Evolutionary conservation across 1,284 basidiomycete species (phyloP), one percentile per base, ranked within the genome.

Genomic region (Cryptococcus sp.): DNA sequence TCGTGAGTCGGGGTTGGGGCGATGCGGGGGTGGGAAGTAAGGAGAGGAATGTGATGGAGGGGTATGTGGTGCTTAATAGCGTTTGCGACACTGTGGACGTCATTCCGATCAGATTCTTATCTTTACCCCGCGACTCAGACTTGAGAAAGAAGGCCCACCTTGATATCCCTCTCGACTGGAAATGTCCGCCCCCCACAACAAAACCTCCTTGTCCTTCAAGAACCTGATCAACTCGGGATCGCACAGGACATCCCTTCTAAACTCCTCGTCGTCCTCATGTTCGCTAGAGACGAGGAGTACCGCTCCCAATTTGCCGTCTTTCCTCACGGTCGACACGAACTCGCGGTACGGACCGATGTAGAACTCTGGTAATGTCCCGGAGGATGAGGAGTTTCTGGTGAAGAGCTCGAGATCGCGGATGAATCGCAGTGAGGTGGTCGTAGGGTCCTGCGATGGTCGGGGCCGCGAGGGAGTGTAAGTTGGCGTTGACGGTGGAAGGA

Each of bases 31-130:
- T 64, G 55, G 93, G 88, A 68, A 96, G 90, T 39, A 95, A 83
- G 0, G 91, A 88, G 49, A 95, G 80, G 74, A 97, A 98, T 0
- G 91, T 90, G 50, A 98, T 83, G 62, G 93, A 94, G 0, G 94
- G 94, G 69, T 90, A 96, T 0, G 92, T 93, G 3, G 92, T 95
- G 1, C 88, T 87, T 68, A 91, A 87, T 0, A 96, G 81, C 65
- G 93, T 93, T 69, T 90, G 87, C 1, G 90, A 81, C 7, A 91
- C 93, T 91, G 71, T 25, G 38, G 48, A 49, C 42, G n/a, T n/a
- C n/a, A n/a, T n/a, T 10, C 39, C 35, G 23, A 49, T 44, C 52
- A 50, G 46, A 7, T 19, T 49, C 6, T 10, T 4, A 10, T 11
- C 20, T 41, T 15, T 6, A 27, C 16, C 46, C 19, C 5, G 46